phyloP scores from a whole-genome alignment of 1,284 basidiomycete species.

The Rhodotorula sp. region DNA sequence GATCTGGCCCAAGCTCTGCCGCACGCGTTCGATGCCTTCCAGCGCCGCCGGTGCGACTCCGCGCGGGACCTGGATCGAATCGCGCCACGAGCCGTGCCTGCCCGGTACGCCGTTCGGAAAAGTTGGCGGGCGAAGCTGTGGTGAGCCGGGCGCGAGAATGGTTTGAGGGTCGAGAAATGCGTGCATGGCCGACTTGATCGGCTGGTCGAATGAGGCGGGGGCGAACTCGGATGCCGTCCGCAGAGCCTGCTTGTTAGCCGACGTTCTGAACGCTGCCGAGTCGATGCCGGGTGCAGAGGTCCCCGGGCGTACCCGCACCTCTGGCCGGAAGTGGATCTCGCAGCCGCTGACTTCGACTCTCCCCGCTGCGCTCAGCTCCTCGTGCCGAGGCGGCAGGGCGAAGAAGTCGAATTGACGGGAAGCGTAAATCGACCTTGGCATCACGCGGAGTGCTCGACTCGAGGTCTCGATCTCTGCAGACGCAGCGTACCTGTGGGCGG shows the following conservation, averaged over 20 bases:
- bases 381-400: slow-evolving; percentile 47
- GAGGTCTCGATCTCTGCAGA: slow-evolving; percentile 75
- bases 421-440: slow-evolving; percentile 72
- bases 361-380: not conserved
- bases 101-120: slow-evolving; percentile 64
- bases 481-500: slow-evolving; percentile 59
- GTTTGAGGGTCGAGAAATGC: slow-evolving; percentile 60
- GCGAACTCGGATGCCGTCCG: slow-evolving; percentile 10
- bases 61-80: slow-evolving; percentile 25
- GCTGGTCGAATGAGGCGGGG: slow-evolving; percentile 65
- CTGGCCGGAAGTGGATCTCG: slow-evolving; percentile 63
- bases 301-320: slow-evolving; percentile 61
- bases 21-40: slow-evolving; percentile 16
- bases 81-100: slow-evolving; percentile 34
- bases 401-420: slow-evolving; percentile 75
- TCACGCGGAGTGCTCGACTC: slow-evolving; percentile 59
- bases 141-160: slow-evolving; percentile 45
- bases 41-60: slow-evolving; percentile 21
- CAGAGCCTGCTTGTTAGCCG: not conserved
- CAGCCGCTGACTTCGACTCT: slow-evolving; percentile 65
- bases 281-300: no score
- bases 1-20: slow-evolving; percentile 22
- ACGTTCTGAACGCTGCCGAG: not conserved
- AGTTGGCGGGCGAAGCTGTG: slow-evolving; percentile 63
- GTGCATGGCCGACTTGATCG: slow-evolving; percentile 68